phyloP scores from a whole-genome alignment of 2,329 filamentous ascomycete genomes.

The Triangularia setosa region DNA sequence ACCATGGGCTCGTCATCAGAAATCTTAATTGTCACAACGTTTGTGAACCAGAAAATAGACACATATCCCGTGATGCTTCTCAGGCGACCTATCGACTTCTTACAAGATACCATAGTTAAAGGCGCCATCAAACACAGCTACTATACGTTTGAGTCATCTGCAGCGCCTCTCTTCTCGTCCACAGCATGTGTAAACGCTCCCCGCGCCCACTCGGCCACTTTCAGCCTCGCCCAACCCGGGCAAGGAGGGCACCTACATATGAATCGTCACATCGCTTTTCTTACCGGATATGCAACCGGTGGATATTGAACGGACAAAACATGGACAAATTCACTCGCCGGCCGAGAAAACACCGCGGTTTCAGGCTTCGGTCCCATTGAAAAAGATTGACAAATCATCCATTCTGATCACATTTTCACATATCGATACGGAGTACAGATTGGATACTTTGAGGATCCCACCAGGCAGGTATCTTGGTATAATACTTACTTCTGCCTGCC shows the following conservation, averaged over 20 bases:
- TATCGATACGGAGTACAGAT: too few relatives aligned
- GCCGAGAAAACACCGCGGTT: background rate
- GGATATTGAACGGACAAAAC: background rate
- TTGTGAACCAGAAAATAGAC: too few relatives aligned
- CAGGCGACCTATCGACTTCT: too few relatives aligned
- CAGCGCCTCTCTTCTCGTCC: too few relatives aligned
- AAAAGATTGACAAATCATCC: background rate
- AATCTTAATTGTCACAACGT: too few relatives aligned
- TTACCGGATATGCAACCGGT: background rate
- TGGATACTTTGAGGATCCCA: background rate
- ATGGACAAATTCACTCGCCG: background rate
- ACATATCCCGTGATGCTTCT: too few relatives aligned
- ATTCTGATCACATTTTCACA: background rate
- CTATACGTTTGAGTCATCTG: too few relatives aligned
- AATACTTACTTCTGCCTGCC: background rate
- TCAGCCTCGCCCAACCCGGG: background rate
- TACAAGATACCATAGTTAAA: too few relatives aligned
- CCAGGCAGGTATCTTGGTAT: background rate
- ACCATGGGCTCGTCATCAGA: too few relatives aligned
- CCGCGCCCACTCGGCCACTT: background rate
- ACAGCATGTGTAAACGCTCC: too few relatives aligned
- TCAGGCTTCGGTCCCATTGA: background rate
- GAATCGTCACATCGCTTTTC: background rate
- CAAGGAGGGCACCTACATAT: background rate
- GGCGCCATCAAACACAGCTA: too few relatives aligned